A percentile compares a stretch with the other conserved stretches of the same genome.
Evolutionary conservation across 345 rosid species (phyloP).

Genomic region (Hypericum perforatum): DNA sequence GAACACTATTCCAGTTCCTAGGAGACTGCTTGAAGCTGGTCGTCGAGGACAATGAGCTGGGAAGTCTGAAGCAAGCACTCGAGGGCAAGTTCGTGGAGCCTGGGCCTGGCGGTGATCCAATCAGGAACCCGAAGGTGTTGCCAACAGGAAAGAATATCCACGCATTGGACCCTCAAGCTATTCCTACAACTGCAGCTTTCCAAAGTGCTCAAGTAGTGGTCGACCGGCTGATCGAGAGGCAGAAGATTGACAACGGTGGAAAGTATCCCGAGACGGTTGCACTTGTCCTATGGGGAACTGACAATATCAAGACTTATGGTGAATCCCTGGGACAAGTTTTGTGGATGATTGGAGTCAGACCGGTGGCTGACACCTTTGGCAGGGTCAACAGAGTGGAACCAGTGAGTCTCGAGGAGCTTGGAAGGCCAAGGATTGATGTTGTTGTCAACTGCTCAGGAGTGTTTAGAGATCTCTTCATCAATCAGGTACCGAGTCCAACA

Average conservation of each 20-base stretch:
- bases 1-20: slow-evolving; percentile 62
- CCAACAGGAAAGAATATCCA: slow-evolving; percentile 99
- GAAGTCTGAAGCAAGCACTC: slow-evolving; percentile 85
- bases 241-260: slow-evolving; percentile 77
- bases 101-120: slow-evolving; percentile 98
- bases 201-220: slow-evolving; percentile 92
- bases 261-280: slow-evolving; percentile 92
- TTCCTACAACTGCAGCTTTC: slow-evolving; percentile 96
- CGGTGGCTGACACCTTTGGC: slow-evolving; percentile 82
- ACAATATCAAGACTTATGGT: slow-evolving; percentile 93
- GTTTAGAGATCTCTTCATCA: slow-evolving; percentile 93
- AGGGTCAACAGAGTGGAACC: slow-evolving; percentile 88
- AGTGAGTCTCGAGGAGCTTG: slow-evolving; percentile 88
- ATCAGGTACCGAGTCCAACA: slow-evolving; percentile 46
- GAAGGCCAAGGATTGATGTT: slow-evolving; percentile 97
- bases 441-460: slow-evolving; percentile 98
- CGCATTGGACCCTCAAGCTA: slow-evolving; percentile 94
- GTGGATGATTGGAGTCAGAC: slow-evolving; percentile 97
- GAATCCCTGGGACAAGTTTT: slow-evolving; percentile 93
- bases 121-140: slow-evolving; percentile 91
- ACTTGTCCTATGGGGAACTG: slow-evolving; percentile 97
- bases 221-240: slow-evolving; percentile 82
- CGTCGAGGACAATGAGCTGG: slow-evolving; percentile 91
- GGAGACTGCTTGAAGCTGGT: slow-evolving; percentile 83
- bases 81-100: slow-evolving; percentile 94